A percentile compares a stretch with the other conserved stretches of the same genome.
These are phyloP conservation scores for Secale cereale DNA, from an alignment of 176 grass and related monocot species.

Conservation along the genomic window DNA sequence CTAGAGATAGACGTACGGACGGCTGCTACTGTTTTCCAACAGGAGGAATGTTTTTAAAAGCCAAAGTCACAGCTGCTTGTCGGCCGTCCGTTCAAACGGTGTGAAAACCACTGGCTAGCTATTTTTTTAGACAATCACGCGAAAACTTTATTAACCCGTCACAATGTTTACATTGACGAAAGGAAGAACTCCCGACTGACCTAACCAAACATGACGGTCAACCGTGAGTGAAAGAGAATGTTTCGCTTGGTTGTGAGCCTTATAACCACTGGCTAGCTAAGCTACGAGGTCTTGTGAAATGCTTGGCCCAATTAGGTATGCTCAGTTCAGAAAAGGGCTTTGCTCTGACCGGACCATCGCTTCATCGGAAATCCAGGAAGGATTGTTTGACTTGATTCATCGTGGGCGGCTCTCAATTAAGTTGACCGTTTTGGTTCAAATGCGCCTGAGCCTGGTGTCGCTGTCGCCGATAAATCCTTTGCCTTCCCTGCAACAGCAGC, in stretches of 20 bases:
- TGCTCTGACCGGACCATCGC: neutral
- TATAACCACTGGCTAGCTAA: neutral
- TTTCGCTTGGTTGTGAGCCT: too few relatives aligned
- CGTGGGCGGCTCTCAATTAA: neutral
- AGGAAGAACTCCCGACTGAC: too few relatives aligned
- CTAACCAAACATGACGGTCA: too few relatives aligned
- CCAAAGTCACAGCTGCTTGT: conserved; percentile 4
- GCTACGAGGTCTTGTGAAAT: neutral
- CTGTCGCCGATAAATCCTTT: too few relatives aligned
- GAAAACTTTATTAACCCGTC: too few relatives aligned
- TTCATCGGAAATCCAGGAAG: neutral
- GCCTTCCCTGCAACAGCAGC: too few relatives aligned
- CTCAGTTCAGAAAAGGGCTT: neutral
- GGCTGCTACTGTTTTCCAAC: neutral
- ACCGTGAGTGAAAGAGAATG: too few relatives aligned
- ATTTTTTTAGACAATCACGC: too few relatives aligned
- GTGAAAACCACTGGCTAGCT: too few relatives aligned
- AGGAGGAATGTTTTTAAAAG: neutral
- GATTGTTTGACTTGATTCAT: neutral
- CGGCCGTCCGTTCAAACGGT: neutral
- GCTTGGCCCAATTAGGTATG: neutral
- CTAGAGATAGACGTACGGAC: neutral
- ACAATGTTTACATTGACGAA: too few relatives aligned
- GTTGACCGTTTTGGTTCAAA: neutral
- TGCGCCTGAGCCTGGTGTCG: too few relatives aligned